Evolutionary conservation across 2,329 filamentous ascomycete species (phyloP).

Genomic region (Colletotrichum tanaceti): DNA sequence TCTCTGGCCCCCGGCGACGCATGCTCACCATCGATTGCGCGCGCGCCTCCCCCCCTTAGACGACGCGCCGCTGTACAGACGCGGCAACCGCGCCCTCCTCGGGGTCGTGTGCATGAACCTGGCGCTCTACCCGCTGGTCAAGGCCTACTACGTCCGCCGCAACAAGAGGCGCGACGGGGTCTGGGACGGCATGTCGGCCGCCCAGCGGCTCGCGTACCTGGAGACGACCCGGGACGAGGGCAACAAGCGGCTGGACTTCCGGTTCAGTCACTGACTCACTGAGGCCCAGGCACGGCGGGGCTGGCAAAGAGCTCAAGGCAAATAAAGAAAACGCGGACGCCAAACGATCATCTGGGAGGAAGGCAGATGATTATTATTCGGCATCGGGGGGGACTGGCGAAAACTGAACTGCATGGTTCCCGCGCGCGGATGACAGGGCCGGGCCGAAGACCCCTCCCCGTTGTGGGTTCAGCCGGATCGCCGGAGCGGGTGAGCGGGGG

Average conservation of each 20-base stretch:
- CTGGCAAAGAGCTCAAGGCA: background rate
- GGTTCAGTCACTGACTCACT: slow-evolving; percentile 55
- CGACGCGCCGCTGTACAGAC: slow-evolving; percentile 60
- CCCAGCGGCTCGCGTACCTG: slow-evolving; percentile 47
- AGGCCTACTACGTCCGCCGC: slow-evolving; percentile 50
- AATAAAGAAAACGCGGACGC: too few species aligned
- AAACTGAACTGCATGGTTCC: too few species aligned
- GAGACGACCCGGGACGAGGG: slow-evolving; percentile 56
- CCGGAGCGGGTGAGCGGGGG: slow-evolving; percentile 20
- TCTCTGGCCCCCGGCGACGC: too few species aligned
- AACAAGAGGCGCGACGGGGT: slow-evolving; percentile 46
- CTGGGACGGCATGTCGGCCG: slow-evolving; percentile 48
- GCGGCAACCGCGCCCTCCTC: slow-evolving; percentile 67
- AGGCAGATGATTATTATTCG: background rate
- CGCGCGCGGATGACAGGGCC: background rate
- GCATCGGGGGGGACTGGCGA: background rate
- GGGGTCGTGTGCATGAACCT: slow-evolving; percentile 55
- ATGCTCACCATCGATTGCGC: too few species aligned
- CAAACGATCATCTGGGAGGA: background rate
- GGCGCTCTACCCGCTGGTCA: slow-evolving; percentile 46
- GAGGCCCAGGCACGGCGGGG: too few species aligned
- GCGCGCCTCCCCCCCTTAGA: slow-evolving; percentile 44
- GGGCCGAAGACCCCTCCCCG: background rate
- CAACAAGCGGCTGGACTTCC: slow-evolving; percentile 58
- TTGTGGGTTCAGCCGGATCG: slow-evolving; percentile 7